A percentile compares a stretch with the other conserved stretches of the same genome.
Conservation (phyloP, 108 stramenopile species). For the Seminavis robusta region DNA sequence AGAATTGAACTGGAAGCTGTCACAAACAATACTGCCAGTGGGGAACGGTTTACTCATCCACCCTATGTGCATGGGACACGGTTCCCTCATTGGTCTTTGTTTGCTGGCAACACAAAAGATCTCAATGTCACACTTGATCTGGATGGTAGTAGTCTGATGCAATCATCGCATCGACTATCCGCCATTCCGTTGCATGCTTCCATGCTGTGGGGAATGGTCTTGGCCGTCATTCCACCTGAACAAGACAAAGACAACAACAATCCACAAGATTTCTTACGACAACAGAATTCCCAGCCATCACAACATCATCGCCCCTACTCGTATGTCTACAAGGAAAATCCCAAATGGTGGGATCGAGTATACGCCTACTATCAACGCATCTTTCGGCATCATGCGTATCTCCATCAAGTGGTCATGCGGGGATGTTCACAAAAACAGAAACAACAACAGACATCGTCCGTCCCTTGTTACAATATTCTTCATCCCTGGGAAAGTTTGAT, state of each 20-base stretch:
- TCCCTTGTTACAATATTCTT: constrained; percentile 21
- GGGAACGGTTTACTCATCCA: no score
- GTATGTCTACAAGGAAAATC: no score
- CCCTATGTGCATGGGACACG: no score
- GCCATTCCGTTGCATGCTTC: constrained; percentile 17
- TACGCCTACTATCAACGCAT: constrained; percentile 4
- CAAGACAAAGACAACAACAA: constrained; percentile 2
- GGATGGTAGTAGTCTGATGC: no score
- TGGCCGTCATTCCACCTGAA: constrained; percentile 5
- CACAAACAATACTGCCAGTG: no score
- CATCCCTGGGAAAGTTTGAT: constrained; percentile 59
- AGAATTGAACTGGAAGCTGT: no score
- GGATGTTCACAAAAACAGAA: no score
- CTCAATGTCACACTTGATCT: no score
- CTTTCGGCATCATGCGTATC: constrained; percentile 6
- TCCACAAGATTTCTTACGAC: not conserved
- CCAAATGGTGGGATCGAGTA: no score
- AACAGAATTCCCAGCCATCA: not conserved
- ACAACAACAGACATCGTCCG: not conserved
- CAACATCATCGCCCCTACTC: not conserved
- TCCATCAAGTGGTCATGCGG: constrained; percentile 16
- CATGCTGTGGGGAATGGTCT: not conserved
- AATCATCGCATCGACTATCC: no score
- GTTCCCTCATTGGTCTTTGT: no score
- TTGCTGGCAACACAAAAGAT: no score